Percentiles rank a stretch among this genome's conserved stretches.
Conservation (phyloP, 2,329 filamentous ascomycete species). For the Exophiala dermatitidis region DNA sequence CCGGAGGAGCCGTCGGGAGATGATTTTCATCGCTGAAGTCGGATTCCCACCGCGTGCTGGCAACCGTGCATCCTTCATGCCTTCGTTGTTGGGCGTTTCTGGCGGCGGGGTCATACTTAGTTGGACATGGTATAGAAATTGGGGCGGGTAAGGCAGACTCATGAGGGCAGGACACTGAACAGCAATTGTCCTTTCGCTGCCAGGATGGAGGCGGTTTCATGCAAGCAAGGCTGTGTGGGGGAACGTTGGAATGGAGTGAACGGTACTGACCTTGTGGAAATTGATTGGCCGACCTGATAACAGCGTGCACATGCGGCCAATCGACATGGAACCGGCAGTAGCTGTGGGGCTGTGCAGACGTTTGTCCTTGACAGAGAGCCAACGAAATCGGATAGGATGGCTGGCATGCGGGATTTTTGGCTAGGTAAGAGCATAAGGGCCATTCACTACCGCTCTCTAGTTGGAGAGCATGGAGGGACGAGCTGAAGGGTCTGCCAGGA, state of each 20-base stretch:
- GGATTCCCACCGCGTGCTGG: background rate
- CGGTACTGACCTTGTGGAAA: conserved; percentile 7
- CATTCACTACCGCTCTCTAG: conserved; percentile 1
- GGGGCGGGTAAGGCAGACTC: conserved; percentile 3
- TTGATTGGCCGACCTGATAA: conserved; percentile 10
- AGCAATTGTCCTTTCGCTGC: conserved; percentile 11
- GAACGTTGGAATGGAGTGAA: conserved; percentile 6
- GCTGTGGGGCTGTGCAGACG: background rate
- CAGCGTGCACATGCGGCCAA: conserved; percentile 9
- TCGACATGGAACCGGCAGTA: background rate
- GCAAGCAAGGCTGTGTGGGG: conserved; percentile 2
- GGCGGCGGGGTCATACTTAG: background rate
- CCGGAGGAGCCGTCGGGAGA: conserved; percentile 1
- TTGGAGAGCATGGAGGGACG: conserved; percentile 11
- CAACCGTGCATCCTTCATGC: background rate
- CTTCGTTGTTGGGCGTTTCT: background rate
- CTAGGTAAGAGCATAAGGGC: background rate
- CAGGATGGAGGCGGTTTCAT: conserved; percentile 11
- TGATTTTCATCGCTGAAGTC: background rate
- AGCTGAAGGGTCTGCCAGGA: conserved; percentile 9
- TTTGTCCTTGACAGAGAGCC: conserved; percentile 3
- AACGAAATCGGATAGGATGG: conserved; percentile 4
- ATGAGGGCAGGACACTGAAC: conserved; percentile 4
- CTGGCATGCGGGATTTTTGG: conserved; percentile 1
- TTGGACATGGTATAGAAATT: conserved; percentile 4